phyloP scores from a whole-genome alignment of 2,329 filamentous ascomycete species.

The Neodidymelliopsis sp. region DNA sequence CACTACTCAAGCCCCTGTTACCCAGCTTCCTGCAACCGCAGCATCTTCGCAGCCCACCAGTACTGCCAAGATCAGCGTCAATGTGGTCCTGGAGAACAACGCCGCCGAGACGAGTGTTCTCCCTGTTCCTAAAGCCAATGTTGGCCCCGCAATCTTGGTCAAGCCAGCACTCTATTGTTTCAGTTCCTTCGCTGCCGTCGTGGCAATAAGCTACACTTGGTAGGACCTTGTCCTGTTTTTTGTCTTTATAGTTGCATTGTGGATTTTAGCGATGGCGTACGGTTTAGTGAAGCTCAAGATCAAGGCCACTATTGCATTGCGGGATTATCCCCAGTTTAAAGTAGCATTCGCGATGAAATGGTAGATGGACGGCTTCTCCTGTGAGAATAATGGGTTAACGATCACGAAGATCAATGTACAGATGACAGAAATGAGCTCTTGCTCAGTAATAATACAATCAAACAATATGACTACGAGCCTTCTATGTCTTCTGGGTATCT shows the following conservation, averaged over 20 bases:
- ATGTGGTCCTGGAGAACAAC: slow-evolving; percentile 17
- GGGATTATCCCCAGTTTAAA: not conserved
- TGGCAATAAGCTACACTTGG: not conserved
- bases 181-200: not conserved
- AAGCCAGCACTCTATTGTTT: not conserved
- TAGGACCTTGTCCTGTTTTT: slow-evolving; percentile 4
- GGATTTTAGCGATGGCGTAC: slow-evolving; percentile 13
- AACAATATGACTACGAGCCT: not conserved
- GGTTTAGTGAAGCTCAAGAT: slow-evolving; percentile 10
- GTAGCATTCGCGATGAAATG: not conserved
- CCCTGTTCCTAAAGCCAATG: slow-evolving; percentile 15
- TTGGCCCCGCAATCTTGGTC: not conserved
- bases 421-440: not conserved
- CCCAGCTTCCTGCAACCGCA: slow-evolving; percentile 7
- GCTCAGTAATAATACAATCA: slow-evolving; percentile 9
- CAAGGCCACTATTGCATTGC: slow-evolving; percentile 4
- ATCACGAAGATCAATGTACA: slow-evolving; percentile 5
- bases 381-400: slow-evolving; percentile 1
- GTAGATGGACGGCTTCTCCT: not conserved
- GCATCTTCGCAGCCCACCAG: slow-evolving; percentile 7
- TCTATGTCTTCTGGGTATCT: too few relatives aligned
- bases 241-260: slow-evolving; percentile 5
- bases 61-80: slow-evolving; percentile 5
- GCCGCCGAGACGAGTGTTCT: slow-evolving; percentile 9
- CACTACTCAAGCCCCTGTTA: slow-evolving; percentile 18